Percentiles rank a stretch among this genome's conserved stretches.
phyloP scores from a whole-genome alignment of 2,329 filamentous ascomycete genomes.

The Penicillium sp. region DNA sequence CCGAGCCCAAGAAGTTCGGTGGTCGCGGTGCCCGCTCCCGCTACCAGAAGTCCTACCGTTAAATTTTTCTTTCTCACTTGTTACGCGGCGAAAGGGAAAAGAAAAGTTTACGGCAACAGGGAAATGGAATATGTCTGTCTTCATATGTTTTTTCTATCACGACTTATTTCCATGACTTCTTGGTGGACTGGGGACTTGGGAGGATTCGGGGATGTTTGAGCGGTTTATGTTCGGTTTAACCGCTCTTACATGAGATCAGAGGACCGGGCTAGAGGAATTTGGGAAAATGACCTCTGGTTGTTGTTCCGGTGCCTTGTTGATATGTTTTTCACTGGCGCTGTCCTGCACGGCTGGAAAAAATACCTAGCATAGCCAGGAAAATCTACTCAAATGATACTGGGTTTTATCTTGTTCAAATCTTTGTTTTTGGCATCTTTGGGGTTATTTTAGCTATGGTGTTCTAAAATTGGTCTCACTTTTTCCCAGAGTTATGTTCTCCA shows the following conservation, averaged over 20 bases:
- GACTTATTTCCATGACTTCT: constrained; percentile 27
- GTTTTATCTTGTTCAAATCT: constrained; percentile 27
- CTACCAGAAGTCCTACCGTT: constrained; percentile 99
- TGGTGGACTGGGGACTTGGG: constrained; percentile 24
- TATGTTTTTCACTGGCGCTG: constrained; percentile 28
- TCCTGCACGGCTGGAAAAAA: constrained; percentile 28
- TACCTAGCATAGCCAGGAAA: constrained; percentile 34
- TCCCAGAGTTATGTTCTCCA: not conserved
- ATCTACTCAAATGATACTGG: constrained; percentile 33
- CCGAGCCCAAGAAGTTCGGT: constrained; percentile 94
- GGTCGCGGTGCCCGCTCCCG: constrained; percentile 87
- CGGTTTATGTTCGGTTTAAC: constrained; percentile 16
- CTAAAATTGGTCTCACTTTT: not conserved
- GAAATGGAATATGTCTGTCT: constrained; percentile 22
- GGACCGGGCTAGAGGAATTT: constrained; percentile 20
- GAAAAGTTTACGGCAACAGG: constrained; percentile 44
- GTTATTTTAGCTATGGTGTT: not conserved
- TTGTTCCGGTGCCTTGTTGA: constrained; percentile 24
- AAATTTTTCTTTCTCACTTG: constrained; percentile 45
- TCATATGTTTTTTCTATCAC: constrained; percentile 19
- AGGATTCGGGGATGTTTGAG: constrained; percentile 22
- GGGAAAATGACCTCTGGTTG: constrained; percentile 18
- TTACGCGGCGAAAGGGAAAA: constrained; percentile 50
- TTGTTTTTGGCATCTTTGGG: not conserved
- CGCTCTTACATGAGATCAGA: constrained; percentile 17